Evolutionary conservation across 208 protist genomes (phyloP).

Genomic region (Trypanosoma scelopori): DNA sequence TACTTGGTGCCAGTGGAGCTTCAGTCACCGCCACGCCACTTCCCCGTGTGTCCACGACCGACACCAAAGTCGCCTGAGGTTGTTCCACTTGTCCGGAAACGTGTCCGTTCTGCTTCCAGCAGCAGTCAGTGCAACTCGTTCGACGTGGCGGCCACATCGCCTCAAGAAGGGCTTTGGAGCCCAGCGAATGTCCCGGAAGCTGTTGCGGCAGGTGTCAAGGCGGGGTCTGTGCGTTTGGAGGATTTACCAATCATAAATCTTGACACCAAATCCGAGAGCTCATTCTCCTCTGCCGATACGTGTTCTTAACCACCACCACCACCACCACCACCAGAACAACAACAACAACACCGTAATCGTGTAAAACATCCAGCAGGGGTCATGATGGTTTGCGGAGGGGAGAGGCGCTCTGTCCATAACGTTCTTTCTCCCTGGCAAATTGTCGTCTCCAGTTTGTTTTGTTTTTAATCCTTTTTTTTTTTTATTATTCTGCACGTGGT

Average conservation of each 20-base stretch:
- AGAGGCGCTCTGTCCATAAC: too few species aligned
- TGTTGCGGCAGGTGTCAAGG: conserved; percentile 5
- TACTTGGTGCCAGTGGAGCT: conserved; percentile 51
- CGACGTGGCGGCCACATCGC: not conserved
- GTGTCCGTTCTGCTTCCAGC: not conserved
- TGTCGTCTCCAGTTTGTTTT: too few species aligned
- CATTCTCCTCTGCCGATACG: conserved; percentile 13
- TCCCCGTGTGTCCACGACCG: conserved; percentile 25
- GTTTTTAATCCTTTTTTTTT: too few species aligned
- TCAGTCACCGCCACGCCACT: conserved; percentile 16
- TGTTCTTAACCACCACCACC: not conserved
- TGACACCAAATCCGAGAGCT: not conserved
- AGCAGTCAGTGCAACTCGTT: not conserved
- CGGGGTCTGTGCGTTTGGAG: conserved; percentile 8
- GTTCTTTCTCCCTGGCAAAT: too few species aligned
- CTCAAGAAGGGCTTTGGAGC: not conserved
- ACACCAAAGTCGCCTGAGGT: conserved; percentile 20
- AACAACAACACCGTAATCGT: not conserved
- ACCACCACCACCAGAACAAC: not conserved
- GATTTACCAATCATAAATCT: conserved; percentile 22
- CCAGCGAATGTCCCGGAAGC: too few species aligned
- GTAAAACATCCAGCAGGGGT: too few species aligned
- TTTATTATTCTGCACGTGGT: too few species aligned
- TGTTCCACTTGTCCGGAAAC: conserved; percentile 8
- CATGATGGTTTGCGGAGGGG: too few species aligned